Conservation (phyloP, 495 filamentous ascomycete genomes). For the Neurospora tetrasperma region DNA sequence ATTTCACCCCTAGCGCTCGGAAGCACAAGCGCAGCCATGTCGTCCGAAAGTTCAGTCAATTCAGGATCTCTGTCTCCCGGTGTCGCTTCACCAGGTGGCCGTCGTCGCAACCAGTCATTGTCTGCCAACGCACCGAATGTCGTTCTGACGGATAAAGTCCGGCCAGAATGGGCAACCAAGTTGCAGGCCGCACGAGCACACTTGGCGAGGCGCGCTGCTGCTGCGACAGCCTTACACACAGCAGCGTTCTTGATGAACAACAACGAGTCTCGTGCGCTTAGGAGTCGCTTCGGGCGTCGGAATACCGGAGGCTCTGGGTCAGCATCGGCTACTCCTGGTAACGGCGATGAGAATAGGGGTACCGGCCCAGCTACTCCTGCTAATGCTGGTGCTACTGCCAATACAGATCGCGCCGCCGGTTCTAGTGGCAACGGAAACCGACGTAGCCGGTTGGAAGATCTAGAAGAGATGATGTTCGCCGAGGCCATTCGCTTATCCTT, state of each 20-base stretch:
- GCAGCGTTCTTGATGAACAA: slow-evolving; percentile 86
- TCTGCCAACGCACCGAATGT: slow-evolving; percentile 72
- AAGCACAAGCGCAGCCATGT: slow-evolving; percentile 55
- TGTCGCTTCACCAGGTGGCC: slow-evolving; percentile 9
- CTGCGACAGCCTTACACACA: slow-evolving; percentile 88
- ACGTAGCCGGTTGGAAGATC: slow-evolving; percentile 68
- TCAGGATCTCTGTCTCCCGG: slow-evolving; percentile 32
- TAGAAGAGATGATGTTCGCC: slow-evolving; percentile 98
- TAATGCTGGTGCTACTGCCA: not conserved
- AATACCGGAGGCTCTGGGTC: slow-evolving; percentile 32
- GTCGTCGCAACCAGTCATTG: slow-evolving; percentile 67
- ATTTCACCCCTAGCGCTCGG: slow-evolving; percentile 29
- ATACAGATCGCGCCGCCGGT: slow-evolving; percentile 1
- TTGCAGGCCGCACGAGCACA: slow-evolving; percentile 75
- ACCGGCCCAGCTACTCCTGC: slow-evolving; percentile 10
- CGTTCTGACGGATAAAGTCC: slow-evolving; percentile 81
- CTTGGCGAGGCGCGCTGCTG: slow-evolving; percentile 75
- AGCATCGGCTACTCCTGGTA: slow-evolving; percentile 19
- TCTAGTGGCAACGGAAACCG: slow-evolving; percentile 32
- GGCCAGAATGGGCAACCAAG: slow-evolving; percentile 92
- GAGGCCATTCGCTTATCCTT: slow-evolving; percentile 86
- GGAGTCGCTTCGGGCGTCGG: slow-evolving; percentile 37
- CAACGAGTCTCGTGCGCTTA: slow-evolving; percentile 34
- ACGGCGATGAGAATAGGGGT: slow-evolving; percentile 20
- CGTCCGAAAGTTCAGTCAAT: slow-evolving; percentile 45